Evolutionary conservation across 1,284 basidiomycete species (phyloP).

Genomic region (Irpex sp.): DNA sequence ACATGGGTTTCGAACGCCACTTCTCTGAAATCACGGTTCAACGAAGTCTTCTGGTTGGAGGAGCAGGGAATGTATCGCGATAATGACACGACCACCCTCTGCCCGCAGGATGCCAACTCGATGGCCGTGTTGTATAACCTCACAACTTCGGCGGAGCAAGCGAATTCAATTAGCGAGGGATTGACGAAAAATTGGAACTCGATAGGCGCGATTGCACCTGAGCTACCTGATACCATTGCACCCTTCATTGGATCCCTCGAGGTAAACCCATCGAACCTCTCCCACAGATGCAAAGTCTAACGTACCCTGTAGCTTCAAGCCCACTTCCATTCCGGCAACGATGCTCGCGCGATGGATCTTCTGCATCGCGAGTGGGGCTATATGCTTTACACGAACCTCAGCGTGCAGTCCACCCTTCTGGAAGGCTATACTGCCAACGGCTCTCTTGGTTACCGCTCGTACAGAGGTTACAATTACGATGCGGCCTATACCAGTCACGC

Average conservation of each 20-base stretch:
- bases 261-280: constrained; percentile 25
- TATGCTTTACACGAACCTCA: constrained; percentile 49
- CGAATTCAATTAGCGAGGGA: constrained; percentile 38
- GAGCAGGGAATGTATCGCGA: constrained; percentile 43
- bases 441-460: constrained; percentile 43
- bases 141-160: constrained; percentile 38
- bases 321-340: constrained; percentile 46
- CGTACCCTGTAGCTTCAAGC: constrained; percentile 38
- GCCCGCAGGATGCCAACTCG: constrained; percentile 50
- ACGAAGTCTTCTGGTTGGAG: constrained; percentile 41
- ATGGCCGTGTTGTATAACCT: constrained; percentile 48
- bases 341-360: constrained; percentile 44
- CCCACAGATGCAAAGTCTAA: background rate
- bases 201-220: constrained; percentile 44
- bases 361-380: constrained; percentile 49
- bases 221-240: constrained; percentile 48
- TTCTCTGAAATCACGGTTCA: constrained; percentile 38
- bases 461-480: constrained; percentile 46
- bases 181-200: constrained; percentile 47
- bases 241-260: constrained; percentile 51
- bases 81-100: constrained; percentile 38
- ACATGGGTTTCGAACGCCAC: constrained; percentile 40
- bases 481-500: constrained; percentile 44
- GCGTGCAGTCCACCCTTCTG: constrained; percentile 47
- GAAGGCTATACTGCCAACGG: constrained; percentile 52